Percentiles rank a stretch among this genome's conserved stretches.
phyloP scores from a whole-genome alignment of 768 basidiomycete species.

The Cubamyces lactineus region DNA sequence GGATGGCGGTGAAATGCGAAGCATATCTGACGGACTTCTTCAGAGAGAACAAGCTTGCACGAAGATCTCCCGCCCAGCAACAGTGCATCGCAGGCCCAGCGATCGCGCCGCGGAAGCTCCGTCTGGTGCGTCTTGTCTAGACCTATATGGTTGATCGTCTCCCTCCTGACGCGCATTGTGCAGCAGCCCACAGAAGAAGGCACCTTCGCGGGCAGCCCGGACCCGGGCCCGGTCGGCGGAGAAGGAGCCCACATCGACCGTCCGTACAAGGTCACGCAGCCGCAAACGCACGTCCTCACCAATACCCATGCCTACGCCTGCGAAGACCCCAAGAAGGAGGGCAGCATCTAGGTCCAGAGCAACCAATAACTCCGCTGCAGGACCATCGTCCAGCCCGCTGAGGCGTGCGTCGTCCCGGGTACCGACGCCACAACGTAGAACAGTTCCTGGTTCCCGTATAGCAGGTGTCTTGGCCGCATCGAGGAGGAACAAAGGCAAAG shows the following conservation, averaged over 20 bases:
- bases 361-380: not conserved
- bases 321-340: slow-evolving; percentile 2
- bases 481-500: slow-evolving; percentile 15
- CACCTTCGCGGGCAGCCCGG: slow-evolving; percentile 6
- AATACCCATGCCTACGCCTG: not conserved
- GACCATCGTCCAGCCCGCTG: slow-evolving; percentile 1
- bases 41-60: slow-evolving; percentile 13
- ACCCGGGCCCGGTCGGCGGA: slow-evolving; percentile 13
- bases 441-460: not conserved
- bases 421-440: slow-evolving; percentile 2
- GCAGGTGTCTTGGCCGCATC: not conserved
- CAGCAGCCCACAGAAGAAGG: slow-evolving; percentile 8
- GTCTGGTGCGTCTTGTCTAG: not conserved
- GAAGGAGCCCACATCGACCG: not conserved
- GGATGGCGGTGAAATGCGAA: not conserved
- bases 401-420: slow-evolving; percentile 9
- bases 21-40: not conserved
- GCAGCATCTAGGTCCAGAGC: slow-evolving; percentile 3
- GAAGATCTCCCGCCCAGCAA: not conserved
- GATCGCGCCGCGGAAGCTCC: slow-evolving; percentile 2
- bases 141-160: not conserved
- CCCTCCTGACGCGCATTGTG: not conserved
- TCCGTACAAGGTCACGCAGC: slow-evolving; percentile 2
- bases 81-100: not conserved
- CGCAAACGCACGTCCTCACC: slow-evolving; percentile 8